These are phyloP conservation scores for Colletotrichum abscissum DNA, from an alignment of 2,329 filamentous ascomycete species.

Conservation along the genomic window DNA sequence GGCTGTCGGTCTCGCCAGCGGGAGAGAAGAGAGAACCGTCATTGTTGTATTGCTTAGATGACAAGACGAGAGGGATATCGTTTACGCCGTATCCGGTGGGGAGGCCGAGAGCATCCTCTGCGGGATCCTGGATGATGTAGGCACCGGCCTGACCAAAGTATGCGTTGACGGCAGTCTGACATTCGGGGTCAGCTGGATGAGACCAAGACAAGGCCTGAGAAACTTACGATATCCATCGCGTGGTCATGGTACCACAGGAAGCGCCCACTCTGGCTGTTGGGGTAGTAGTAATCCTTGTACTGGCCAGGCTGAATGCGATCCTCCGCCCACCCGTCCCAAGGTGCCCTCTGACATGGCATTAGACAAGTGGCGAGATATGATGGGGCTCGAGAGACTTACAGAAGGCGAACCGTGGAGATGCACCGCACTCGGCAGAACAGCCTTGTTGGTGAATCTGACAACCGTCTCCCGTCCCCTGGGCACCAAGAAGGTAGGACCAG, in stretches of 20 bases:
- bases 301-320: slow-evolving; percentile 62
- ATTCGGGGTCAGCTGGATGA: background rate
- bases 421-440: slow-evolving; percentile 54
- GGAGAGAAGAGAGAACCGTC: slow-evolving; percentile 62
- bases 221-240: slow-evolving; percentile 47
- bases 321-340: slow-evolving; percentile 62
- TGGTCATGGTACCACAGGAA: slow-evolving; percentile 69
- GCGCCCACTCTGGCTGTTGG: slow-evolving; percentile 63
- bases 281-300: slow-evolving; percentile 73
- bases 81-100: slow-evolving; percentile 61
- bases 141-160: slow-evolving; percentile 68
- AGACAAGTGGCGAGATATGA: slow-evolving; percentile 22
- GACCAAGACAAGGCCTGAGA: background rate
- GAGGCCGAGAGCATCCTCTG: slow-evolving; percentile 59
- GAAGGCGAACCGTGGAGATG: slow-evolving; percentile 67
- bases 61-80: slow-evolving; percentile 63
- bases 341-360: slow-evolving; percentile 43
- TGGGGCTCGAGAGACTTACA: background rate
- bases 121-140: slow-evolving; percentile 63
- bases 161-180: slow-evolving; percentile 62
- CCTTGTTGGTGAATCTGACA: slow-evolving; percentile 64
- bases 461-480: slow-evolving; percentile 61
- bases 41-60: slow-evolving; percentile 61
- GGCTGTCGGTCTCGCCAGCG: slow-evolving; percentile 54
- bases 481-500: slow-evolving; percentile 64